Evolutionary conservation across 768 basidiomycete genomes (phyloP), one percentile per base, ranked within the genome.

Genomic region (Mycena amicta): DNA sequence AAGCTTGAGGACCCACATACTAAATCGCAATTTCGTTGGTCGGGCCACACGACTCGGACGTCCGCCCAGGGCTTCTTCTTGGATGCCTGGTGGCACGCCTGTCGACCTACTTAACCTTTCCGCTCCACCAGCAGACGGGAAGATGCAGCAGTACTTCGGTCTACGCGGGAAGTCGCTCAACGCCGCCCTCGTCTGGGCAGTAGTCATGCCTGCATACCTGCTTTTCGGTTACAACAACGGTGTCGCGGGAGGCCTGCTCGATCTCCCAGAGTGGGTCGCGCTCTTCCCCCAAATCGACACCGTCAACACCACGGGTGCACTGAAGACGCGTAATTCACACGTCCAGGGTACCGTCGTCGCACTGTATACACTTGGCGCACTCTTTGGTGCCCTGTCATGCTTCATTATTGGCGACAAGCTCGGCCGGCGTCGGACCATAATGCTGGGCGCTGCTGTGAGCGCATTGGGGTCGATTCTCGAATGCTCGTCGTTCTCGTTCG

Each of bases 391-490:
- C 3, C 66, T 89, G 40, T 83, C 83, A 1, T 89, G 86, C 54
- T 70, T 88, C 2, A 77, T 83, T 81, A 67, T 87, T 23, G 75
- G 86, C 5, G 87, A 89, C 71, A 69, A 70, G 49, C 72, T 88
- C 2, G 87, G 87, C 3, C 78, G 87, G 52, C 78, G 83, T 31
- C 77, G 74, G 50, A 83, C 85, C 2, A 88, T 89, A 26, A 71
- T 79, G 37, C 56, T 85, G 12, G 88, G 87, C 22, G 82, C 82
- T 8, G 65, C 80, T 23, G 77, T 87, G 52, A 87, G 87, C 82
- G 79, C 84, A 49, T 72, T 83, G 31, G 87, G 87, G 5, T 85
- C 85, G 5, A 83, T 86, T 55, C 72, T 88, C 13, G 85, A 88
- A 65, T 68, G 81, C 15, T 72, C 84, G 4, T 80, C 85, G 2